A percentile compares a stretch with the other conserved stretches of the same genome.
phyloP scores from a whole-genome alignment of 192 early-diverging fungal genomes.

The Spinellus fusiger region DNA sequence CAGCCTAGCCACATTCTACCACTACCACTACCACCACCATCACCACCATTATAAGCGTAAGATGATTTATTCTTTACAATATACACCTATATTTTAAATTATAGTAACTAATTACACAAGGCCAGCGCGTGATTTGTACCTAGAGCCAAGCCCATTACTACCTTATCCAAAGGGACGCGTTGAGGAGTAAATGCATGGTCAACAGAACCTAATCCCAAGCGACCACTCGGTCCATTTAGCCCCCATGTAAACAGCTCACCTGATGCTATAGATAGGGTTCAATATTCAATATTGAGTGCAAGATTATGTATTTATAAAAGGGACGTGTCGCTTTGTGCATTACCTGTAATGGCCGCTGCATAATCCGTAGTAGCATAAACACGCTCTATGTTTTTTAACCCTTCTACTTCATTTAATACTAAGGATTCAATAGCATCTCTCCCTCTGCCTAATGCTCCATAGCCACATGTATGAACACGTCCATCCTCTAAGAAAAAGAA shows the following conservation, averaged over 20 bases:
- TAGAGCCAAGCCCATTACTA: constrained; percentile 15
- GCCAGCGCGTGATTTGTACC: constrained; percentile 27
- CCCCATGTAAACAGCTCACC: constrained; percentile 34
- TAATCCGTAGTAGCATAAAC: constrained; percentile 60
- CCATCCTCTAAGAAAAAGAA: constrained; percentile 38
- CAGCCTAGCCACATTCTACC: too few relatives aligned
- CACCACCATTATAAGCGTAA: too few relatives aligned
- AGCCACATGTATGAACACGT: constrained; percentile 59
- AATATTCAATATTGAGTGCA: neutral
- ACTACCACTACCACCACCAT: too few relatives aligned
- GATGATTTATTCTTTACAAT: too few relatives aligned
- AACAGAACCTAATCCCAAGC: constrained; percentile 30
- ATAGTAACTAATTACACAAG: constrained; percentile 14
- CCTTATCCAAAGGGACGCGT: constrained; percentile 12
- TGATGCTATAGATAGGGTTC: constrained; percentile 6
- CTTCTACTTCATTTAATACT: constrained; percentile 25
- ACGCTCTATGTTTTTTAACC: constrained; percentile 31
- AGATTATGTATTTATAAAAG: too few relatives aligned
- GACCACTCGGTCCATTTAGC: constrained; percentile 20
- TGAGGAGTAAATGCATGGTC: constrained; percentile 26
- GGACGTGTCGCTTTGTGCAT: neutral
- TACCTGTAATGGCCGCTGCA: constrained; percentile 49
- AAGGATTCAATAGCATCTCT: constrained; percentile 36
- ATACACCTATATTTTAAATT: too few relatives aligned
- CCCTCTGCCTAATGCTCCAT: constrained; percentile 59